Evolutionary conservation across 371 early-diverging fungal species (phyloP).

Genomic region (Basidiobolus meristosporus): DNA sequence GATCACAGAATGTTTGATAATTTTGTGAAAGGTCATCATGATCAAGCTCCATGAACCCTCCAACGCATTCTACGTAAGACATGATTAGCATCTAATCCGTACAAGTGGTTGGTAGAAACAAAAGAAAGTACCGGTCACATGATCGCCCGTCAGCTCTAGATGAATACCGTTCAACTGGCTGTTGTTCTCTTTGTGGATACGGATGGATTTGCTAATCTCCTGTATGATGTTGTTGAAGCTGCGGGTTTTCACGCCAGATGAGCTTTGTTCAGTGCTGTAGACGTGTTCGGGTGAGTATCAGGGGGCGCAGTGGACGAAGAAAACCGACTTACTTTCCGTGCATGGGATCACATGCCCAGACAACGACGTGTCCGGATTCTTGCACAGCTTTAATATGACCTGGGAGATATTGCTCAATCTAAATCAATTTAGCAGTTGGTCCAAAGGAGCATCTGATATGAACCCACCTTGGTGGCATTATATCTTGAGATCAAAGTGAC

Average conservation of each 20-base stretch:
- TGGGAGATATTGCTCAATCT: conserved; percentile 58
- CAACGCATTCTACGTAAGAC: conserved; percentile 62
- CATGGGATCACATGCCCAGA: conserved; percentile 96
- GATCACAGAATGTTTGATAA: conserved; percentile 90
- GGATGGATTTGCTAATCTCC: conserved; percentile 64
- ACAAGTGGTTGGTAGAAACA: background rate
- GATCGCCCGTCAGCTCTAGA: conserved; percentile 88
- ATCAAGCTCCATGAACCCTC: conserved; percentile 83
- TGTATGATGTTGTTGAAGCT: conserved; percentile 64
- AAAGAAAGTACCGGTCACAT: conserved; percentile 33
- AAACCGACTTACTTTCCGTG: conserved; percentile 65
- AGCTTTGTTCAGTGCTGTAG: conserved; percentile 48
- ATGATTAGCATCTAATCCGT: background rate
- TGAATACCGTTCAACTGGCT: conserved; percentile 84
- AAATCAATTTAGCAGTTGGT: too few species aligned
- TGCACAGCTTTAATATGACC: conserved; percentile 80
- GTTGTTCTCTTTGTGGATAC: conserved; percentile 51
- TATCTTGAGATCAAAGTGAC: conserved; percentile 90
- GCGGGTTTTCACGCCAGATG: conserved; percentile 76
- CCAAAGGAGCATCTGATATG: background rate
- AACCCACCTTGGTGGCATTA: conserved; percentile 48
- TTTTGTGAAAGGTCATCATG: conserved; percentile 64
- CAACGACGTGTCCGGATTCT: conserved; percentile 63
- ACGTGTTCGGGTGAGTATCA: background rate
- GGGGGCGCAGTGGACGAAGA: background rate